A percentile compares a stretch with the other conserved stretches of the same genome.
phyloP scores from a whole-genome alignment of 2,329 filamentous ascomycete genomes.

The Proliferodiscus dingleyae region DNA sequence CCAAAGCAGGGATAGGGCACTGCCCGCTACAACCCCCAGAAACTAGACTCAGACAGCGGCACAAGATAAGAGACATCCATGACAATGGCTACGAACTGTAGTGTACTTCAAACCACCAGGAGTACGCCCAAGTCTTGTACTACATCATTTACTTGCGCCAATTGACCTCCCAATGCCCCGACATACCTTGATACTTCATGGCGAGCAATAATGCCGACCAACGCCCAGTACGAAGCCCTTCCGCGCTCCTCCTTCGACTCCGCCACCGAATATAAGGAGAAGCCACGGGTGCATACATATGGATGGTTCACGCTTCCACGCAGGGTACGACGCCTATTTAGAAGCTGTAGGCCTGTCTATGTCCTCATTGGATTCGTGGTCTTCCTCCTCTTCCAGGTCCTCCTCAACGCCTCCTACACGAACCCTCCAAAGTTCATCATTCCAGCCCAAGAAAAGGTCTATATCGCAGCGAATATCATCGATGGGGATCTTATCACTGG shows the following conservation, averaged over 20 bases:
- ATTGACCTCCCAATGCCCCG: too few species aligned
- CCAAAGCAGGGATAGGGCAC: too few species aligned
- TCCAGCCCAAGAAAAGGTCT: constrained; percentile 57
- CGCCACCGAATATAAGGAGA: constrained; percentile 22
- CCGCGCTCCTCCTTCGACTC: constrained; percentile 19
- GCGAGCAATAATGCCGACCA: constrained; percentile 8
- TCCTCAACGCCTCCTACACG: constrained; percentile 41
- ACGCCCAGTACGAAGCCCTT: constrained; percentile 16
- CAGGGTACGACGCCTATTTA: constrained; percentile 2
- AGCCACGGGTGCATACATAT: constrained; percentile 15
- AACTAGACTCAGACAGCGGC: too few species aligned
- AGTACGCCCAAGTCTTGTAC: too few species aligned
- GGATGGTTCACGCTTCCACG: constrained; percentile 1
- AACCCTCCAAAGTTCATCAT: constrained; percentile 39
- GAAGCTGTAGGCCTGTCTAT: constrained; percentile 23
- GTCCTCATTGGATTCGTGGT: constrained; percentile 18
- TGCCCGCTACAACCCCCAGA: too few species aligned
- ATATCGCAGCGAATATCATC: constrained; percentile 67
- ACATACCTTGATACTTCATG: background rate
- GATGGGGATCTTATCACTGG: constrained; percentile 61
- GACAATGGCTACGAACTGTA: too few species aligned
- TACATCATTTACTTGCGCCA: background rate
- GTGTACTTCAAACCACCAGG: too few species aligned
- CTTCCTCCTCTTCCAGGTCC: constrained; percentile 22
- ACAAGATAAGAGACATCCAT: too few species aligned